These are phyloP conservation scores for Globisporangium emineosum DNA, from an alignment of 352 stramenopile genomes.

Conservation along the genomic window DNA sequence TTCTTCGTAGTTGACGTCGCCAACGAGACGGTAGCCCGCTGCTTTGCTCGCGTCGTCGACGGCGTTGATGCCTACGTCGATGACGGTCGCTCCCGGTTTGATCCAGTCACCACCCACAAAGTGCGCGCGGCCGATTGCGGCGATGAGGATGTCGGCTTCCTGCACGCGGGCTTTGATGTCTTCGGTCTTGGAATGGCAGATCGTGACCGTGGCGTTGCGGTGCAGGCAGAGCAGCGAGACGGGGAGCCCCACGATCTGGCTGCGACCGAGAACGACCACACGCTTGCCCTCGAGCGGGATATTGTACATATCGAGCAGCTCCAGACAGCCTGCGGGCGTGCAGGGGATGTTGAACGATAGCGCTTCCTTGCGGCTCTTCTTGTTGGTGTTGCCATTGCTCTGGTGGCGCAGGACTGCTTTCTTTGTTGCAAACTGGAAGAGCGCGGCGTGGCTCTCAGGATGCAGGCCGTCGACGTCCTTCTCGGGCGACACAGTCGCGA, in stretches of 20 bases:
- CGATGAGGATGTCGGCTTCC: constrained; percentile 97
- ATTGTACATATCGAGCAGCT: constrained; percentile 90
- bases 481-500: constrained; percentile 84
- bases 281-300: constrained; percentile 93
- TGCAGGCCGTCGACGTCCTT: constrained; percentile 99
- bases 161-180: constrained; percentile 76
- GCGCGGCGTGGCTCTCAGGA: constrained; percentile 93
- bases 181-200: constrained; percentile 95
- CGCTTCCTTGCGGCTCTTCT: constrained; percentile 21
- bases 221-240: constrained; percentile 94
- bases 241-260: constrained; percentile 97
- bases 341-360: constrained; percentile 90
- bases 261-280: constrained; percentile 96
- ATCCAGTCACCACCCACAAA: constrained; percentile 96
- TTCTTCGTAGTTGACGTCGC: constrained; percentile 95
- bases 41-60: constrained; percentile 85
- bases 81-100: constrained; percentile 95
- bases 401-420: constrained; percentile 21
- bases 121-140: constrained; percentile 90
- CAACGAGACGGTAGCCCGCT: constrained; percentile 92
- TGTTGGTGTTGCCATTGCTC: neutral
- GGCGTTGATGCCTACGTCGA: constrained; percentile 99
- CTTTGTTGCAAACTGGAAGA: constrained; percentile 77
- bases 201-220: constrained; percentile 96
- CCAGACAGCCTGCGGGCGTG: constrained; percentile 95